Evolutionary conservation across 768 basidiomycete genomes (phyloP).

Genomic region (Lentinula aciculospora): DNA sequence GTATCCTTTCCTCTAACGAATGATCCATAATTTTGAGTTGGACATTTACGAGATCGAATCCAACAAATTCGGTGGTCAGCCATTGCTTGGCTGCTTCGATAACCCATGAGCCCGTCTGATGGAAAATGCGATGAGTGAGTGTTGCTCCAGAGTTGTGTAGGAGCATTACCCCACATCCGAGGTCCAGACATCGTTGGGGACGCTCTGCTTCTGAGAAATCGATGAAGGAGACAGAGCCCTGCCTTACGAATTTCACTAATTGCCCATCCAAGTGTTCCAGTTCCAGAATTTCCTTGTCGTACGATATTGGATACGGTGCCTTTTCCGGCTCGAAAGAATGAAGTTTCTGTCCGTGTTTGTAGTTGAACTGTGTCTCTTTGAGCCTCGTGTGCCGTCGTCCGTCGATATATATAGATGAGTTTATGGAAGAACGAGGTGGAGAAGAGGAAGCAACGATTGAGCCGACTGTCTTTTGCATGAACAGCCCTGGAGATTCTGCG

Average conservation of each 20-base stretch:
- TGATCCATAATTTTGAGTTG: slow-evolving; percentile 52
- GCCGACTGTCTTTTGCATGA: slow-evolving; percentile 14
- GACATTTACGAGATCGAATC: slow-evolving; percentile 73
- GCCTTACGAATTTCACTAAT: slow-evolving; percentile 40
- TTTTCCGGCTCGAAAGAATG: slow-evolving; percentile 70
- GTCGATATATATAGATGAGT: slow-evolving; percentile 22
- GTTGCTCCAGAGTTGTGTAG: not conserved
- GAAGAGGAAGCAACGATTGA: slow-evolving; percentile 18
- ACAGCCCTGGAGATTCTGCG: slow-evolving; percentile 4
- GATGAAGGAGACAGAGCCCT: slow-evolving; percentile 53
- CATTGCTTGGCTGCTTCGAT: slow-evolving; percentile 70
- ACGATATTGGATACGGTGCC: slow-evolving; percentile 75
- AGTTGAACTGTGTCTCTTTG: slow-evolving; percentile 54
- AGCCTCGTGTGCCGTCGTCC: slow-evolving; percentile 31
- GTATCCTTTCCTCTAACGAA: slow-evolving; percentile 49
- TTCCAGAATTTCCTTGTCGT: slow-evolving; percentile 62
- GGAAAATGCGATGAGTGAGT: slow-evolving; percentile 7
- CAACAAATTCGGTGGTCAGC: slow-evolving; percentile 64
- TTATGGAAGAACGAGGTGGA: slow-evolving; percentile 16
- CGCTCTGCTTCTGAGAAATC: slow-evolving; percentile 39
- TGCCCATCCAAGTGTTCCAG: slow-evolving; percentile 58
- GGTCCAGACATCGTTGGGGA: slow-evolving; percentile 55
- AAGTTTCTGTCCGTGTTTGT: slow-evolving; percentile 57
- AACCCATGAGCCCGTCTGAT: slow-evolving; percentile 64
- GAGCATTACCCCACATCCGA: slow-evolving; percentile 64